Percentiles rank a stretch among this genome's conserved stretches.
phyloP scores from a whole-genome alignment of 164 flowering plant genomes.

The Vitis labrusca region DNA sequence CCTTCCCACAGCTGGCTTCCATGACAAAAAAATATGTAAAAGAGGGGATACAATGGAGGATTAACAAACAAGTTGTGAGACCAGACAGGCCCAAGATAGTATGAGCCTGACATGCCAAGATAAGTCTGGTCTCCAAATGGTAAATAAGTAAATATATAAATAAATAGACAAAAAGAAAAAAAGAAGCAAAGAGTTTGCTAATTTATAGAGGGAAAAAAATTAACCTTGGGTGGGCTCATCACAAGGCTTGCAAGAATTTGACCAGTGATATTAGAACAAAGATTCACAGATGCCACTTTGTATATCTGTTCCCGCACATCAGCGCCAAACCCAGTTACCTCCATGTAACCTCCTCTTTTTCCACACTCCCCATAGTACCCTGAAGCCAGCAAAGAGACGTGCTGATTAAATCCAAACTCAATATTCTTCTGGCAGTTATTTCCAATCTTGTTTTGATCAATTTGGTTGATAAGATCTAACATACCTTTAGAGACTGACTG shows the following conservation, averaged over 20 bases:
- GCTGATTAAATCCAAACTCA: background rate
- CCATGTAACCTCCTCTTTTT: slow-evolving; percentile 99
- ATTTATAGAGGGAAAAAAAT: background rate
- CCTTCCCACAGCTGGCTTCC: too few relatives aligned
- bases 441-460: background rate
- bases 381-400: slow-evolving; percentile 22
- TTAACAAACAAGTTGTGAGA: too few relatives aligned
- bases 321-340: slow-evolving; percentile 84
- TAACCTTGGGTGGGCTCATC: slow-evolving; percentile 97
- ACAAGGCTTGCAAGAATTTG: slow-evolving; percentile 98
- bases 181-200: background rate
- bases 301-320: slow-evolving; percentile 90
- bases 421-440: background rate
- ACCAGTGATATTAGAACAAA: slow-evolving; percentile 94
- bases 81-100: too few relatives aligned
- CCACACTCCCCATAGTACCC: slow-evolving; percentile 98
- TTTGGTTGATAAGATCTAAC: background rate
- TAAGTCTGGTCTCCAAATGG: too few relatives aligned
- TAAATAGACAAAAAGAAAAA: background rate
- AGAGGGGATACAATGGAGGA: too few relatives aligned
- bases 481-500: slow-evolving; percentile 98
- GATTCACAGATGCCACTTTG: slow-evolving; percentile 95
- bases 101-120: too few relatives aligned
- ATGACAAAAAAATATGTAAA: too few relatives aligned
- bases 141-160: too few relatives aligned